phyloP scores from a whole-genome alignment of 768 basidiomycete species.

The Amanita muscaria region DNA sequence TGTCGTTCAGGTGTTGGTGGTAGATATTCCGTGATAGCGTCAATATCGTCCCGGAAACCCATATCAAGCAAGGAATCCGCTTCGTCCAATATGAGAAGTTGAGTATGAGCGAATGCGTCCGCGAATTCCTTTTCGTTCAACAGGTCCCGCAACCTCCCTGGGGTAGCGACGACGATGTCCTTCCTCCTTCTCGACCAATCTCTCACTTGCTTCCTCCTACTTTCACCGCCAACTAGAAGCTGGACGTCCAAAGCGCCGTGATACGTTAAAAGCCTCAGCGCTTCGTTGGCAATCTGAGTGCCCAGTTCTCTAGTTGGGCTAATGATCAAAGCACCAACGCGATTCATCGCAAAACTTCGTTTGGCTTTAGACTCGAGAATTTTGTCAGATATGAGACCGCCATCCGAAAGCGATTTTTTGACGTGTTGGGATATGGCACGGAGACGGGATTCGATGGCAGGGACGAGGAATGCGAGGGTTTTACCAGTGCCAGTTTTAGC shows the following conservation, averaged over 20 bases:
- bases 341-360: conserved; percentile 30
- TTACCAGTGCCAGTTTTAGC: conserved; percentile 88
- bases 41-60: conserved; percentile 86
- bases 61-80: conserved; percentile 87
- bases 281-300: conserved; percentile 83
- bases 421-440: conserved; percentile 36
- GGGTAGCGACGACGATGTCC: conserved; percentile 85
- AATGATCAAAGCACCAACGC: conserved; percentile 71
- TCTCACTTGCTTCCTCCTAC: conserved; percentile 55
- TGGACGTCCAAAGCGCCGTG: conserved; percentile 60
- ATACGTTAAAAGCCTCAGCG: conserved; percentile 51
- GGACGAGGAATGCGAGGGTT: conserved; percentile 80
- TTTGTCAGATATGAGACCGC: conserved; percentile 26
- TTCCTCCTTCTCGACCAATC: conserved; percentile 53
- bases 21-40: conserved; percentile 57
- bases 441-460: conserved; percentile 71
- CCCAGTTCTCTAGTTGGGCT: conserved; percentile 88
- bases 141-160: conserved; percentile 75
- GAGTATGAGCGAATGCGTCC: conserved; percentile 44
- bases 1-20: conserved; percentile 62
- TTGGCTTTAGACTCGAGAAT: conserved; percentile 22
- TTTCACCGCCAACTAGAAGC: conserved; percentile 71
- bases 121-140: conserved; percentile 43
- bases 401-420: conserved; percentile 25
- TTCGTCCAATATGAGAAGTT: conserved; percentile 80